Evolutionary conservation across 2,329 filamentous ascomycete genomes (phyloP).

Genomic region (Colletotrichum coccodes): DNA sequence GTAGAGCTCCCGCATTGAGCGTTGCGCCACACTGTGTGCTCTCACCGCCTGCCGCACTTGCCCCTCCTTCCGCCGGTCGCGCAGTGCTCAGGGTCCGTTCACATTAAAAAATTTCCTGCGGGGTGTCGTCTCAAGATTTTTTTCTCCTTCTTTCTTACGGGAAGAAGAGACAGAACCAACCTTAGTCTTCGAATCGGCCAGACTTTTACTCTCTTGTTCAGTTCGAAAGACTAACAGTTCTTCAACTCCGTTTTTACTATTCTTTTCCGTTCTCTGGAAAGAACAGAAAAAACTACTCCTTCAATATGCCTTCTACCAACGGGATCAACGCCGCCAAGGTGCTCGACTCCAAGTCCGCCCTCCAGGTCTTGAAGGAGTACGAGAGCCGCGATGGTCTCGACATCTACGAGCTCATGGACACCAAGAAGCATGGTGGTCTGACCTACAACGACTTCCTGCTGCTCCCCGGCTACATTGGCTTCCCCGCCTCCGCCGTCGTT

Average conservation of each 20-base stretch:
- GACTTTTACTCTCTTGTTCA: conserved; percentile 43
- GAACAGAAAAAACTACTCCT: conserved; percentile 37
- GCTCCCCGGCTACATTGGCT: conserved; percentile 97
- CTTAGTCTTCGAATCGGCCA: conserved; percentile 42
- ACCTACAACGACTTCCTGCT: conserved; percentile 99
- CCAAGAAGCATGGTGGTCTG: conserved; percentile 89
- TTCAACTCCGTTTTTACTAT: conserved; percentile 44
- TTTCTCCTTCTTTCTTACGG: conserved; percentile 59
- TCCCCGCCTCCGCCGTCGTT: conserved; percentile 87
- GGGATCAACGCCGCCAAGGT: conserved; percentile 65
- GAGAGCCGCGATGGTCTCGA: conserved; percentile 85
- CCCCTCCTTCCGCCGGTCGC: conserved; percentile 26
- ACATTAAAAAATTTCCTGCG: conserved; percentile 53
- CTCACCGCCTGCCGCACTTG: conserved; percentile 31
- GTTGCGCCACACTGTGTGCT: conserved; percentile 19
- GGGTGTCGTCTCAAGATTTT: conserved; percentile 42
- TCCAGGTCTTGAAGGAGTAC: conserved; percentile 87
- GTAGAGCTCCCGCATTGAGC: not conserved
- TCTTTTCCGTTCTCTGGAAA: conserved; percentile 39
- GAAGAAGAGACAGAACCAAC: conserved; percentile 57
- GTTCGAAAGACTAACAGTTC: conserved; percentile 40
- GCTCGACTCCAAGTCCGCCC: conserved; percentile 79
- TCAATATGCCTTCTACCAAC: conserved; percentile 73
- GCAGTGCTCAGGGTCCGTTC: conserved; percentile 26
- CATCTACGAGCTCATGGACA: conserved; percentile 88